Base-by-base conservation (phyloP, 2,329 filamentous ascomycete species). In the Arthroderma sp. region DNA sequence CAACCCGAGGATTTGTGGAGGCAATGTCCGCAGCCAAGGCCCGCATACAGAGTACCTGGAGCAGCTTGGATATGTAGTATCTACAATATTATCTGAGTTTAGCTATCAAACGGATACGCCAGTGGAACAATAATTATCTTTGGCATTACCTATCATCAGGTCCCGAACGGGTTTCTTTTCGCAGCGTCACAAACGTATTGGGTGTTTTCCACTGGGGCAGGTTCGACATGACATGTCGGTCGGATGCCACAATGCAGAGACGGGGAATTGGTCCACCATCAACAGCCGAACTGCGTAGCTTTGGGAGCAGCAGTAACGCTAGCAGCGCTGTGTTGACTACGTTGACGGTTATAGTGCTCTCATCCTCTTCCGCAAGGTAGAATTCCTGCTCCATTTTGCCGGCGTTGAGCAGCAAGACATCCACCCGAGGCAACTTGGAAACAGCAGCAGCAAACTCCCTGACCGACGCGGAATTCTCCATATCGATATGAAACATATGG, bases 271-370 rank as follows among this genome's bases (percentile, higher is more conserved):
- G 19, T 8, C 49, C 49, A 5, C 28, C 19, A 11, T 33, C 49
- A n/a, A 33, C 59, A 2, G 65, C 62, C 1, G 64, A 61, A 23
- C 62, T 58, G 8, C 58, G 55, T 23, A 81, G 67, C 64, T 76
- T 79, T 1, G 56, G 58, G 2, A 64, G 38, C 2, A 64, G 33
- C 1, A 63, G 54, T 1, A 63, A 37, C 23, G 66, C 65, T 1
- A 76, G 66, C 2, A 76, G 61, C 9, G 70, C 66, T 2, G 74
- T 73, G 1, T 68, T 69, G 0, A 74, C 63, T 0, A 73, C 69
- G 54, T 76, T 75, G 2, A 73, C 66, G 2, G 70, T 70, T 15
- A 74, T 66, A 0, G 66, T 74, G 15, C 59, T 63, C 66, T 81
- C 78, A 41, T 69, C 66, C 21, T 68, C 62, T 43, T 64, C 64